Evolutionary conservation across 768 basidiomycete genomes (phyloP), one percentile per base, ranked within the genome.

Genomic region (Macrolepiota albuminosa): DNA sequence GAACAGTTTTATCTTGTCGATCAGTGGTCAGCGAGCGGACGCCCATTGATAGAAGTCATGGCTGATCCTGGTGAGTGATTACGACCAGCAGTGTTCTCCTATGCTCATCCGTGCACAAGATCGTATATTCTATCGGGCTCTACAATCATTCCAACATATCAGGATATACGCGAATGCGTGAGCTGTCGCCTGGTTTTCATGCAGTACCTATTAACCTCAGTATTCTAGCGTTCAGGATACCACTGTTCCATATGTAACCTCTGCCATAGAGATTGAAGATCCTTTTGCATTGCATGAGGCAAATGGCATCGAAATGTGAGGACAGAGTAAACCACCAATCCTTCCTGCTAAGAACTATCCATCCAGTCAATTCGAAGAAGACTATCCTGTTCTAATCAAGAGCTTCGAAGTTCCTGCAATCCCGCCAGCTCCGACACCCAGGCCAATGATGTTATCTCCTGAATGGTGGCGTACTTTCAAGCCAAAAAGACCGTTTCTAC

Each of bases 231-330:
- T 91, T 16, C 85, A 88, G 65, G 93, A 95, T 65, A 58, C 75
- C 3, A 93, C 93, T 0, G 93, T 96, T 2, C 91, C 94, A 0
- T 95, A 89, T 67, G 74, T 88, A 16, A 93, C 91, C 1, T 84
- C 89, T 7, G 84, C 85, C 8, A 87, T 93, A 36, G 88, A 91
- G 60, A 70, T 75, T 0, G 72, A 80, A 61, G 89, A 95, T 70
- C 79, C 84, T 0, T 93, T 93, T 69, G 73, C 76, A 13, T 78
- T 83, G 14, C 74, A 83, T 61, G 71, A 75, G 24, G 73, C 69
- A 0, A 87, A 78, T 59, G 89, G 88, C 1, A 73, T 93, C 24
- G 70, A 85, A 65, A 70, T 93, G 87, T 88, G 70, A 24, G 83
- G 68, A 1, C 4, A 16, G 31, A 24, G n/a, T 14, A 8, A 13